These are phyloP conservation scores for Oxyria digyna DNA, from an alignment of 148 eudicot genomes.

Conservation along the genomic window DNA sequence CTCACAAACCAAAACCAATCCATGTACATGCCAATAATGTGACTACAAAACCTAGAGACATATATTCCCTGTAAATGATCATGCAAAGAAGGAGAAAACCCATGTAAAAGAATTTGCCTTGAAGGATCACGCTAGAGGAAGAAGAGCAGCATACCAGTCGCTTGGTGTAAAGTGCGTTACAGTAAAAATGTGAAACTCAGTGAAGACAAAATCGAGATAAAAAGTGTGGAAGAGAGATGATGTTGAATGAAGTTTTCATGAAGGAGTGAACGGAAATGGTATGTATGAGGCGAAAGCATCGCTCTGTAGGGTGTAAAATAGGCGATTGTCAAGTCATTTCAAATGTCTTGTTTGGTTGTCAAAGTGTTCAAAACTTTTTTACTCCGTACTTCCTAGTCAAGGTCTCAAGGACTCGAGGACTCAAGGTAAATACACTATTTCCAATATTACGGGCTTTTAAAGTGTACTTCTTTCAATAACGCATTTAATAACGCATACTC, in stretches of 20 bases:
- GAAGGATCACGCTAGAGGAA: background rate
- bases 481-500: too few species aligned
- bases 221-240: background rate
- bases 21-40: background rate
- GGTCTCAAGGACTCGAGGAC: too few species aligned
- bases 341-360: too few species aligned
- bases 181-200: background rate
- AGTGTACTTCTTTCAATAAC: too few species aligned
- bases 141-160: background rate
- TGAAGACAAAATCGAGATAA: background rate
- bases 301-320: too few species aligned
- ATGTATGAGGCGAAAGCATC: too few species aligned
- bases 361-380: too few species aligned
- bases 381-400: too few species aligned
- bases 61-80: background rate
- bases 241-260: background rate
- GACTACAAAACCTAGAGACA: background rate
- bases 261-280: background rate
- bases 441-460: too few species aligned
- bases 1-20: background rate
- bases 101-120: background rate
- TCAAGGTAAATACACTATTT: too few species aligned
- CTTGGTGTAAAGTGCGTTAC: background rate
- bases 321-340: too few species aligned
- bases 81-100: background rate